phyloP scores from a whole-genome alignment of 306 rosid genomes.

The Sicyos baderoa region DNA sequence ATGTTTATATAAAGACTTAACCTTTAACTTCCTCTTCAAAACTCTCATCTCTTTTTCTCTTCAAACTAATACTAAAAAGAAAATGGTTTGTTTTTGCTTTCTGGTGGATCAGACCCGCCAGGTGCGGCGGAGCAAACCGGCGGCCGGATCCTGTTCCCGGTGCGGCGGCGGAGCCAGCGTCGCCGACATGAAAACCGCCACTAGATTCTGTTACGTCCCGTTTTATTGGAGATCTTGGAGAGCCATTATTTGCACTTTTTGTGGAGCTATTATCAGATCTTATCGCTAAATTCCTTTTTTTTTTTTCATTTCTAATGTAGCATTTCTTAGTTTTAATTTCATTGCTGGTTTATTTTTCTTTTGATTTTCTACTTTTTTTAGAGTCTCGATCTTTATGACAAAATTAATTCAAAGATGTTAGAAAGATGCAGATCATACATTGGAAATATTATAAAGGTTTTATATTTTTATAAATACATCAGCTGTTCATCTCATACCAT shows the following conservation, averaged over 20 bases:
- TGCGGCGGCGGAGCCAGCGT: constrained; percentile 94
- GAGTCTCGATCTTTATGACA: too few species aligned
- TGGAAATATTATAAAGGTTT: too few species aligned
- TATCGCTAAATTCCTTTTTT: constrained; percentile 22
- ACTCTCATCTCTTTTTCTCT: background rate
- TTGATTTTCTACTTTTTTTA: background rate
- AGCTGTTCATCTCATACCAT: too few species aligned
- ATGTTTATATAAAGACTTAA: background rate
- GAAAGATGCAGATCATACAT: too few species aligned
- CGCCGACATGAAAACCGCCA: constrained; percentile 72
- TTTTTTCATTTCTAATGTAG: background rate
- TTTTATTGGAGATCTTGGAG: constrained; percentile 73
- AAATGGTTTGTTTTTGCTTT: constrained; percentile 79
- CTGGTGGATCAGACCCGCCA: constrained; percentile 64
- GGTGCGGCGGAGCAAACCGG: constrained; percentile 71
- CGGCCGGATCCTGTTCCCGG: constrained; percentile 68
- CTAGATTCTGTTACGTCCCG: constrained; percentile 77
- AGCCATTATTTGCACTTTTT: constrained; percentile 66
- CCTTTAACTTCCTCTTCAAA: background rate
- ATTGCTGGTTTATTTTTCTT: background rate
- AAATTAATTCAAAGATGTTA: too few species aligned
- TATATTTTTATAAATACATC: too few species aligned
- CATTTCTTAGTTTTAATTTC: background rate
- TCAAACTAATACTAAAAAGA: background rate
- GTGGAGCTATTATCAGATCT: constrained; percentile 62